These are phyloP conservation scores for Phlegmacium glaucopus DNA, from an alignment of 768 basidiomycete genomes.

Conservation along the genomic window DNA sequence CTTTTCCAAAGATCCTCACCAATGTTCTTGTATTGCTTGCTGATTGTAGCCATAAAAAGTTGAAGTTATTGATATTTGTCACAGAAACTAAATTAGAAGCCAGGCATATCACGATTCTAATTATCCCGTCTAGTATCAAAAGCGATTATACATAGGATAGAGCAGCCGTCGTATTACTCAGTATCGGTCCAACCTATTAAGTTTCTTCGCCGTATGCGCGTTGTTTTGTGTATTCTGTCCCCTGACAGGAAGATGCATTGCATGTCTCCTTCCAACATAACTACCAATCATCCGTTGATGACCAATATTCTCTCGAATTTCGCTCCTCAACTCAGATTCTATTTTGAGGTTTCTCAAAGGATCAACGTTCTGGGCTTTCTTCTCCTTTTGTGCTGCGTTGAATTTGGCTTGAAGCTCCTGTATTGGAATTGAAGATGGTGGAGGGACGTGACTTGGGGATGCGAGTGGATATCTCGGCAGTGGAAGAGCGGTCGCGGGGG, in stretches of 20 bases:
- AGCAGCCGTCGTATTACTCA: constrained; percentile 6
- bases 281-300: constrained; percentile 94
- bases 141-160: background rate
- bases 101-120: no score
- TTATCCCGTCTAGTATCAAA: constrained; percentile 3
- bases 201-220: constrained; percentile 84
- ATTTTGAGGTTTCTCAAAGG: constrained; percentile 74
- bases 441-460: constrained; percentile 44
- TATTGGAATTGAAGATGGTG: constrained; percentile 36
- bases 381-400: constrained; percentile 30
- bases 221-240: constrained; percentile 93
- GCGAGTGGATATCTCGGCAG: constrained; percentile 70
- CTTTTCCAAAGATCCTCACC: constrained; percentile 97
- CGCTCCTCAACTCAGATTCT: constrained; percentile 81
- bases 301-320: constrained; percentile 86
- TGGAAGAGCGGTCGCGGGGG: constrained; percentile 71
- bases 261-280: constrained; percentile 90
- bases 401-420: constrained; percentile 40
- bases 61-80: constrained; percentile 6
- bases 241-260: constrained; percentile 89
- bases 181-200: constrained; percentile 79
- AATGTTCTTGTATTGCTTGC: constrained; percentile 82
- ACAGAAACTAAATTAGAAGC: background rate
- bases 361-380: constrained; percentile 41
- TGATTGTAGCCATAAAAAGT: constrained; percentile 58